Conservation (phyloP, 2,329 filamentous ascomycete species). For the Penicillium sp. region DNA sequence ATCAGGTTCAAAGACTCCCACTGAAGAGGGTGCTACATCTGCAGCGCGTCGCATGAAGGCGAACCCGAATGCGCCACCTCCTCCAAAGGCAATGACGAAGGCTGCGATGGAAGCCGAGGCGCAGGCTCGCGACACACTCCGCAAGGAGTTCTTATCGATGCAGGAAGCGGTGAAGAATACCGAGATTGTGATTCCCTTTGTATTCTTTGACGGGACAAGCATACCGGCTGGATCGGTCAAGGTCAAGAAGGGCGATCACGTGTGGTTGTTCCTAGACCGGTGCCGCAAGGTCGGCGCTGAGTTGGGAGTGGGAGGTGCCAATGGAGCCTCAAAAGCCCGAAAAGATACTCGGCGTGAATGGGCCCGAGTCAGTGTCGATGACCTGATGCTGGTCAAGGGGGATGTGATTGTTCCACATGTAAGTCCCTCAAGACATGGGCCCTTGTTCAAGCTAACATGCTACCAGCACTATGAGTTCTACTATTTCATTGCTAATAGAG, state of each 20-base stretch:
- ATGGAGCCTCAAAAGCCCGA: slow-evolving; percentile 43
- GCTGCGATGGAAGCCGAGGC: slow-evolving; percentile 75
- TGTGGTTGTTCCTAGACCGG: slow-evolving; percentile 91
- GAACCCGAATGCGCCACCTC: slow-evolving; percentile 46
- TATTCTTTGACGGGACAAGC: slow-evolving; percentile 94
- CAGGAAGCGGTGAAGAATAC: slow-evolving; percentile 86
- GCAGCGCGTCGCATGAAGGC: slow-evolving; percentile 39
- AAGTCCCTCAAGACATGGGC: slow-evolving; percentile 42
- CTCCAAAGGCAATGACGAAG: slow-evolving; percentile 75
- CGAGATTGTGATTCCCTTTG: slow-evolving; percentile 88
- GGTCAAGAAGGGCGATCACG: slow-evolving; percentile 87
- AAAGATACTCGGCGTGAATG: slow-evolving; percentile 73
- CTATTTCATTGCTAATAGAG: slow-evolving; percentile 82
- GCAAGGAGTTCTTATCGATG: slow-evolving; percentile 75
- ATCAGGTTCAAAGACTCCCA: slow-evolving; percentile 38
- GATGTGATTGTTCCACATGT: slow-evolving; percentile 93
- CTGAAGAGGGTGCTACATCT: slow-evolving; percentile 30
- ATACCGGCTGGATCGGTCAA: slow-evolving; percentile 79
- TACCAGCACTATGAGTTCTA: slow-evolving; percentile 92
- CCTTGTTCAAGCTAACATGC: neutral
- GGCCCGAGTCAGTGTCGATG: slow-evolving; percentile 91
- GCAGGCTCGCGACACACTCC: slow-evolving; percentile 68
- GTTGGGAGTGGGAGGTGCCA: slow-evolving; percentile 66
- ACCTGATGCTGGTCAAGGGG: slow-evolving; percentile 87
- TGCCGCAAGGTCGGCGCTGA: slow-evolving; percentile 88